A percentile compares a stretch with the other conserved stretches of the same genome.
These are phyloP conservation scores for Suillus bovinus DNA, from an alignment of 768 basidiomycete genomes.

Conservation along the genomic window DNA sequence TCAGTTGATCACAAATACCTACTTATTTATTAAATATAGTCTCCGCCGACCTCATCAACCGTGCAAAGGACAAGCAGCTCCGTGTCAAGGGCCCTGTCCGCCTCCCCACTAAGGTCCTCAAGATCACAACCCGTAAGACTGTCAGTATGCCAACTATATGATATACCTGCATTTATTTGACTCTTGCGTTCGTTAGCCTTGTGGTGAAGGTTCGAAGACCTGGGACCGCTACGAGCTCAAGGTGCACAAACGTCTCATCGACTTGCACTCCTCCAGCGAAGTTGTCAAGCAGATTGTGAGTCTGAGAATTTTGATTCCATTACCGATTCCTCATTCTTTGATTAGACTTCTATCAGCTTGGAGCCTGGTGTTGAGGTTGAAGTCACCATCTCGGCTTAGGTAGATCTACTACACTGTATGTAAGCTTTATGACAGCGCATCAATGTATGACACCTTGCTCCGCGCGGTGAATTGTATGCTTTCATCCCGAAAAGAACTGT, in stretches of 20 bases:
- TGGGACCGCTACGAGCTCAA: constrained; percentile 99
- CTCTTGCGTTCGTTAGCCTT: constrained; percentile 59
- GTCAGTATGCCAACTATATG: constrained; percentile 45
- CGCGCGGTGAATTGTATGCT: not conserved
- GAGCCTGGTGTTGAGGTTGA: constrained; percentile 99
- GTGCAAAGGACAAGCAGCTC: constrained; percentile 99
- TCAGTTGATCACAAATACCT: not conserved
- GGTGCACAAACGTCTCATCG: constrained; percentile 99
- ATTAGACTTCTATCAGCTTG: constrained; percentile 94
- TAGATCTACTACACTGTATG: not conserved
- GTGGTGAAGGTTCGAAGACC: constrained; percentile 99
- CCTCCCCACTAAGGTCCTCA: constrained; percentile 97
- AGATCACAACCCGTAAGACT: constrained; percentile 99
- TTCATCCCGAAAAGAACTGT: not conserved
- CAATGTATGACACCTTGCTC: not conserved
- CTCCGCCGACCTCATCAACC: constrained; percentile 94
- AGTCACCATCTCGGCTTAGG: constrained; percentile 87
- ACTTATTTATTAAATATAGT: constrained; percentile 56
- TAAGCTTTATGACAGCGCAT: not conserved
- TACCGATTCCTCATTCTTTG: constrained; percentile 11
- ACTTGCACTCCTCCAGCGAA: constrained; percentile 97
- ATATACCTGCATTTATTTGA: constrained; percentile 2
- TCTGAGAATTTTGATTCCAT: constrained; percentile 17
- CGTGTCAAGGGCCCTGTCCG: constrained; percentile 99
- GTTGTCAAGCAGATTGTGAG: constrained; percentile 99